Conservation (phyloP, 75 land plant genomes). For the Pinus albicaulis region DNA sequence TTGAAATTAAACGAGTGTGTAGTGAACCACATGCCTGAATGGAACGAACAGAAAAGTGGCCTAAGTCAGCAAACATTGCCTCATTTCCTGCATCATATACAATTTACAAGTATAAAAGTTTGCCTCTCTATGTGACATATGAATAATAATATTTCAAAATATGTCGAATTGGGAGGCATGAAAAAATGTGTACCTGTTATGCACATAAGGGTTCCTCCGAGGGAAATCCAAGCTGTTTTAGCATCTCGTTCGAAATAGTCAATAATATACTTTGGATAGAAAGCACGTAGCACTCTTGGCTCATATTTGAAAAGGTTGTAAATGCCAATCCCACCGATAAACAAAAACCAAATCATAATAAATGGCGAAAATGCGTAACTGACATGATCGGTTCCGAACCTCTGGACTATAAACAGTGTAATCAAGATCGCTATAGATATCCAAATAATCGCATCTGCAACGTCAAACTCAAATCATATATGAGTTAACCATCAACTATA, state of each 20-base stretch:
- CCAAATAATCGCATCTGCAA: conserved; percentile 39
- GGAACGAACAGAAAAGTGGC: conserved; percentile 60
- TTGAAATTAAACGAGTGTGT: not conserved
- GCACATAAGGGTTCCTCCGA: conserved; percentile 67
- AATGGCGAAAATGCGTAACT: conserved; percentile 70
- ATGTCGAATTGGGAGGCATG: not conserved
- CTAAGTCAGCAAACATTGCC: conserved; percentile 79
- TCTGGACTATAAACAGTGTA: conserved; percentile 48
- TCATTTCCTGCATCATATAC: conserved; percentile 34
- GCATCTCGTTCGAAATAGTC: conserved; percentile 49
- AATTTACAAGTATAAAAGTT: too few species aligned
- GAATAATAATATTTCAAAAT: not conserved
- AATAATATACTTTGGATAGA: conserved; percentile 58
- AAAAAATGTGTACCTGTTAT: conserved; percentile 31
- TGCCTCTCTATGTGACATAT: conserved; percentile 25
- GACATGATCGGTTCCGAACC: conserved; percentile 70
- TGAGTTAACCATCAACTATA: too few species aligned
- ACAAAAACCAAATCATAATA: conserved; percentile 51
- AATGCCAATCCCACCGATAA: conserved; percentile 47
- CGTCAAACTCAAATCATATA: not conserved
- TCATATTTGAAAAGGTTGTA: conserved; percentile 64
- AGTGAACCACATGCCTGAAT: conserved; percentile 43
- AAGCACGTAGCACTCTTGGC: conserved; percentile 46
- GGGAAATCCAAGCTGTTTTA: conserved; percentile 66
- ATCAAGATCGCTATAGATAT: conserved; percentile 56